Conservation (phyloP, 202 grass and related monocot species). For the Dendrocalamus latiflorus region DNA sequence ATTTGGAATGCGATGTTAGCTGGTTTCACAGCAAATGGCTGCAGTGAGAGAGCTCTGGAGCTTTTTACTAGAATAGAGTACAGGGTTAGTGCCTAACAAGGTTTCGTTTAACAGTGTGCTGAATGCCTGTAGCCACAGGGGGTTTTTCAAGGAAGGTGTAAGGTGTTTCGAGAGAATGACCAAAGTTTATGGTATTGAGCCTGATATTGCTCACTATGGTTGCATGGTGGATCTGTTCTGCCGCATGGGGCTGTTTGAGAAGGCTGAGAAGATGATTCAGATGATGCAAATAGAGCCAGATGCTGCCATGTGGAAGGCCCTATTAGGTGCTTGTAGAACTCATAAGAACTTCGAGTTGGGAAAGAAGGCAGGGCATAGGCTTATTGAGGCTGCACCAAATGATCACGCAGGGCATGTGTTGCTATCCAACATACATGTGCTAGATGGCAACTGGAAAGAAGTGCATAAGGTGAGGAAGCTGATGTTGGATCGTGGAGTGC, state of each 20-base stretch:
- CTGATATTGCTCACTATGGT: conserved; percentile 65
- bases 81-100: conserved; percentile 45
- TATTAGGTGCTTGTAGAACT: conserved; percentile 66
- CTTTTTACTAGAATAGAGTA: conserved; percentile 70
- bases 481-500: conserved; percentile 55
- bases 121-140: conserved; percentile 74
- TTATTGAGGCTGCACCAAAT: conserved; percentile 61
- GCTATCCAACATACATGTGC: conserved; percentile 73
- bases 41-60: conserved; percentile 45
- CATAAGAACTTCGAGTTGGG: conserved; percentile 63
- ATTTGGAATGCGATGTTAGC: conserved; percentile 62
- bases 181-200: conserved; percentile 40
- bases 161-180: conserved; percentile 60
- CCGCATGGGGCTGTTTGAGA: conserved; percentile 58
- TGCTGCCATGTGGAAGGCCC: conserved; percentile 49
- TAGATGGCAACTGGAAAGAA: conserved; percentile 65
- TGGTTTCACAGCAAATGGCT: conserved; percentile 55
- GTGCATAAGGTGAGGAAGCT: conserved; percentile 60
- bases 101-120: conserved; percentile 66
- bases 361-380: conserved; percentile 48
- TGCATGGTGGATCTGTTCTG: conserved; percentile 82
- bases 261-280: conserved; percentile 54
- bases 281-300: conserved; percentile 53
- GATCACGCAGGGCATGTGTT: conserved; percentile 67
- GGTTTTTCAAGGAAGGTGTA: conserved; percentile 53